Conservation (phyloP, 257 asterid species). For the Mentha longifolia region DNA sequence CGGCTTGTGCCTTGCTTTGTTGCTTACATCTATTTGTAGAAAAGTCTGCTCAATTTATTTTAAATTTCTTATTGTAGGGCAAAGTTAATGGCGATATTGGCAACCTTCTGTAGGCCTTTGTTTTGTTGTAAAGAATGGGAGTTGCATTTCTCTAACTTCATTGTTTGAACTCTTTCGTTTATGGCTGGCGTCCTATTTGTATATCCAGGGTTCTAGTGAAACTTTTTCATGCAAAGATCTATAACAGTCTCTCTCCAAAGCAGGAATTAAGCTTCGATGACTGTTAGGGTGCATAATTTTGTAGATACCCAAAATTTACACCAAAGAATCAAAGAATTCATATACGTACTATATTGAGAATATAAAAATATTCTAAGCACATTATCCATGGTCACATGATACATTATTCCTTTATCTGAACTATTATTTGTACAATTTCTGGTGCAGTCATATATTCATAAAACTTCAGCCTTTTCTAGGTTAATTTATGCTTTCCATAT, state of each 20-base stretch:
- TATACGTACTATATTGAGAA: not conserved
- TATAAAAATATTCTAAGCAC: not conserved
- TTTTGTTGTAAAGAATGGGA: not conserved
- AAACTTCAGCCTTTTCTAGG: slow-evolving; percentile 12
- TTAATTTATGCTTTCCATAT: slow-evolving; percentile 34
- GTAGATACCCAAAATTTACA: not conserved
- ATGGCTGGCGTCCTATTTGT: not conserved
- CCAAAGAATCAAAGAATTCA: not conserved
- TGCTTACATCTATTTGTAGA: not conserved
- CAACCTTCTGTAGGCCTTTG: not conserved
- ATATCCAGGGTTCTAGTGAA: slow-evolving; percentile 3
- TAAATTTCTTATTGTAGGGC: slow-evolving; percentile 7
- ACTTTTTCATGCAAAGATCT: not conserved
- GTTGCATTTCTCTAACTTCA: slow-evolving; percentile 23
- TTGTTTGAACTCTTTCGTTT: not conserved
- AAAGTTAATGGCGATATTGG: not conserved
- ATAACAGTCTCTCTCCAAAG: not conserved
- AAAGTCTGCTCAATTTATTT: not conserved
- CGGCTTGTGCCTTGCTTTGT: not conserved
- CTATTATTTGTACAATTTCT: not conserved
- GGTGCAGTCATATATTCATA: slow-evolving; percentile 13
- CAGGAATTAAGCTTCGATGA: not conserved
- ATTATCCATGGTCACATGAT: slow-evolving; percentile 1
- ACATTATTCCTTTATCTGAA: slow-evolving; percentile 9
- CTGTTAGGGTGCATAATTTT: not conserved